Conservation (phyloP, 2,329 filamentous ascomycete species). For the Penicillium paneum region DNA sequence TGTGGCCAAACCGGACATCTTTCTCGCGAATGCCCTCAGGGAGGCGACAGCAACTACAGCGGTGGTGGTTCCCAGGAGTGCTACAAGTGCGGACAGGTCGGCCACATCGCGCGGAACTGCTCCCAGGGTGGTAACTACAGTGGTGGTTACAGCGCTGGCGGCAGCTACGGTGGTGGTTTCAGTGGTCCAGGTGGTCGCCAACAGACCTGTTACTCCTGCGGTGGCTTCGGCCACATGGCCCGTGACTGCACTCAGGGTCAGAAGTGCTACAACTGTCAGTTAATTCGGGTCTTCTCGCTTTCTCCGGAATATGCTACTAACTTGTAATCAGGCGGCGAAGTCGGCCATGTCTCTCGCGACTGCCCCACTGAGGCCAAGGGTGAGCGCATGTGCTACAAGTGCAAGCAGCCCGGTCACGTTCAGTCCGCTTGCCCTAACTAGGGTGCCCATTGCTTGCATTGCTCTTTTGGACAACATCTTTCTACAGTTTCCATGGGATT, state of each 20-base stretch:
- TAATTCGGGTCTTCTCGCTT: background rate
- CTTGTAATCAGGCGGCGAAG: slow-evolving; percentile 63
- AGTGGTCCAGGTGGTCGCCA: slow-evolving; percentile 53
- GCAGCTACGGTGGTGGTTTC: slow-evolving; percentile 51
- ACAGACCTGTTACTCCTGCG: slow-evolving; percentile 98
- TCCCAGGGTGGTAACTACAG: slow-evolving; percentile 51
- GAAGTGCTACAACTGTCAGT: slow-evolving; percentile 98
- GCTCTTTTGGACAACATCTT: slow-evolving; percentile 25
- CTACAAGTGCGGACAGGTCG: slow-evolving; percentile 97
- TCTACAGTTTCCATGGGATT: slow-evolving; percentile 12
- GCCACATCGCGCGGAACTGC: slow-evolving; percentile 81
- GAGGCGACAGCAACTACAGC: slow-evolving; percentile 45
- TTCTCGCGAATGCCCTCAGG: slow-evolving; percentile 68
- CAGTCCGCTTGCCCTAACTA: slow-evolving; percentile 91
- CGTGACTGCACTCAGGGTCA: slow-evolving; percentile 98
- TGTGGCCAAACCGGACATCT: slow-evolving; percentile 81
- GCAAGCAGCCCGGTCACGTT: slow-evolving; percentile 80
- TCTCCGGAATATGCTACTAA: slow-evolving; percentile 2
- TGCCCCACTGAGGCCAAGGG: slow-evolving; percentile 87
- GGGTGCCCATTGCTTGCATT: slow-evolving; percentile 23
- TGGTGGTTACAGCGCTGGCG: slow-evolving; percentile 43
- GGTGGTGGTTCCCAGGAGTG: slow-evolving; percentile 64
- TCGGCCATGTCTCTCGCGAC: slow-evolving; percentile 91
- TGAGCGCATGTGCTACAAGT: slow-evolving; percentile 99
- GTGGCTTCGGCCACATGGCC: slow-evolving; percentile 94